A percentile compares a stretch with the other conserved stretches of the same genome.
Evolutionary conservation across 2,329 filamentous ascomycete genomes (phyloP).

Genomic region (Trichoderma breve): DNA sequence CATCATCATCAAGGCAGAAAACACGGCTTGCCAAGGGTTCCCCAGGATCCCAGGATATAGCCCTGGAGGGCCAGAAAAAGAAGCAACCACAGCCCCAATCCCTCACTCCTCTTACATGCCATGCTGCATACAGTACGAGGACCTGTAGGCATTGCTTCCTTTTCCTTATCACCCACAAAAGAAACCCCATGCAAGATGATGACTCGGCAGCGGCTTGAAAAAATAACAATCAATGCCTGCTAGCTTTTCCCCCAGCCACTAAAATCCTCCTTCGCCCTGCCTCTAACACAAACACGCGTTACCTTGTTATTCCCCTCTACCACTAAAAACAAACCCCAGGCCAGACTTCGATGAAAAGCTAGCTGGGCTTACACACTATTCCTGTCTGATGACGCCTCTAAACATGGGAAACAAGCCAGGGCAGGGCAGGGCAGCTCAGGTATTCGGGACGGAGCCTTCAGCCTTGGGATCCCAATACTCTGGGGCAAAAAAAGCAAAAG

Average conservation of each 20-base stretch:
- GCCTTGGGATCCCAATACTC: background rate
- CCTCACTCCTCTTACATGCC: background rate
- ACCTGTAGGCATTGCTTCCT: background rate
- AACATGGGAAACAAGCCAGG: background rate
- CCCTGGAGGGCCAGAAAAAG: background rate
- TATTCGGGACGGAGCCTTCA: constrained; percentile 1
- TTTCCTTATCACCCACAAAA: background rate
- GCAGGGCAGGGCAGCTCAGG: background rate
- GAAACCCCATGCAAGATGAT: background rate
- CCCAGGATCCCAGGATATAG: background rate
- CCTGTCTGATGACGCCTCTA: background rate
- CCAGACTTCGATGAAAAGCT: background rate
- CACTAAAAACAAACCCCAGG: background rate
- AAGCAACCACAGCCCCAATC: background rate
- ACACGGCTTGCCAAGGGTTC: background rate
- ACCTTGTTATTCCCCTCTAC: constrained; percentile 1
- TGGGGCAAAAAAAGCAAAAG: background rate
- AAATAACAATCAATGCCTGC: background rate
- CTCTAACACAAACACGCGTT: background rate
- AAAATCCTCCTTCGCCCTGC: constrained; percentile 12
- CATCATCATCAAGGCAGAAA: background rate
- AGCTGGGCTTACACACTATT: background rate
- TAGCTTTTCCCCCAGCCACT: constrained; percentile 2
- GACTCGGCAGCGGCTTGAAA: background rate
- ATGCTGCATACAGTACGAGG: background rate